These are phyloP conservation scores for Rhodamnia rubescens DNA, from an alignment of 345 rosid genomes.

Conservation along the genomic window DNA sequence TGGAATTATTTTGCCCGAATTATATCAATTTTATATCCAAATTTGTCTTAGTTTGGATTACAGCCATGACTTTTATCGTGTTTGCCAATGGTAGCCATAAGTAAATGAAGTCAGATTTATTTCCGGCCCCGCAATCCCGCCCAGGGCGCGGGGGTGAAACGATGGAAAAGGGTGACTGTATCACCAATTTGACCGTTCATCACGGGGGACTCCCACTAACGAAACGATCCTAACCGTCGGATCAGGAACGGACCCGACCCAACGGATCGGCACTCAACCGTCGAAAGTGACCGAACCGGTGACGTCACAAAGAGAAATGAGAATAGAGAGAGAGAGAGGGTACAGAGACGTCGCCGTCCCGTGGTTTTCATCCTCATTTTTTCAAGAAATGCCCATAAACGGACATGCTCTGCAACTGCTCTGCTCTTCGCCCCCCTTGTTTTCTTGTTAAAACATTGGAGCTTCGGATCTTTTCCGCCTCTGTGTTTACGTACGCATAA, in stretches of 20 bases:
- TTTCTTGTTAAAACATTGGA: background rate
- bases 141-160: background rate
- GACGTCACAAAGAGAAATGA: background rate
- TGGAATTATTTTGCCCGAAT: fast-evolving
- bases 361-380: background rate
- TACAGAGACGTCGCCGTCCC: background rate
- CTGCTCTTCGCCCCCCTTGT: background rate
- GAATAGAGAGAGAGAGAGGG: background rate
- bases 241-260: background rate
- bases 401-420: background rate
- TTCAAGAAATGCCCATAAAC: background rate
- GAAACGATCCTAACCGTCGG: background rate
- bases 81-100: background rate
- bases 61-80: too few relatives aligned
- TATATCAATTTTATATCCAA: background rate
- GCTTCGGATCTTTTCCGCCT: background rate
- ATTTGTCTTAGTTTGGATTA: background rate
- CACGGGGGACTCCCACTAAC: background rate
- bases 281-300: background rate
- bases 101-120: background rate
- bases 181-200: background rate
- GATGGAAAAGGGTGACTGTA: background rate
- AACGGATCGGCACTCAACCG: background rate
- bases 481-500: background rate
- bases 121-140: background rate